Base-by-base conservation (phyloP, 1,284 basidiomycete species). In the Sanghuangporus weigelae region DNA sequence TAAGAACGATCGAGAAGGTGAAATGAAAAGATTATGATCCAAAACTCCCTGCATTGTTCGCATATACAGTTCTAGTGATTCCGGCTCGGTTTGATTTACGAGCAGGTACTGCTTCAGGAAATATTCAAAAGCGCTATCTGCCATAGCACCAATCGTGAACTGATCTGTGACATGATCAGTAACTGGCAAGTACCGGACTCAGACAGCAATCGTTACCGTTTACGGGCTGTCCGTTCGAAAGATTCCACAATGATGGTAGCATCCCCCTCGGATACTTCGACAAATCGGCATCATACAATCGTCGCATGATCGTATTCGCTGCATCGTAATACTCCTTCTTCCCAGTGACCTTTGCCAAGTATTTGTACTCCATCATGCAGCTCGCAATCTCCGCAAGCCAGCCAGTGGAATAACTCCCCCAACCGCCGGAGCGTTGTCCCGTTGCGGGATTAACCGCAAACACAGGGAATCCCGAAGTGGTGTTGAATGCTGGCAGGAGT, bases 61-160 rank as follows among this genome's bases (percentile, higher is more conserved):
- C 53, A 91, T 72, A 70, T 92, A 91, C 75, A 89, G 79, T 68
- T 86, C 80, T 3, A 86, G 76, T 64, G 81, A 83, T 36, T 75
- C 75, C 66, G 76, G 79, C 68, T 91, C 87, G 1, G 81, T 79
- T 67, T 82, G 77, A 19, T 78, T 83, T 6, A 86, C 86, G n/a
- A 90, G 77, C 14, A 91, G 75, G 71, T 84, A 89, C 64, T 88
- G 84, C 69, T 92, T 92, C 44, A 92, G 78, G 31, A 89, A 79
- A 69, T 92, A 92, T 72, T 92, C 89, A 65, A 91, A 66, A 35
- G 65, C 65, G 48, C 61, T 63, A 31, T 66, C 65, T 10, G 65
- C 57, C 57, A 63, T 55, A 6, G 65, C 61, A 7, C 65, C 65
- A 23, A 66, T 66, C 19, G 65, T 64, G 23, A 66, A 31, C 40